Evolutionary conservation across 257 asterid species (phyloP).

Genomic region (Gentiana straminea): DNA sequence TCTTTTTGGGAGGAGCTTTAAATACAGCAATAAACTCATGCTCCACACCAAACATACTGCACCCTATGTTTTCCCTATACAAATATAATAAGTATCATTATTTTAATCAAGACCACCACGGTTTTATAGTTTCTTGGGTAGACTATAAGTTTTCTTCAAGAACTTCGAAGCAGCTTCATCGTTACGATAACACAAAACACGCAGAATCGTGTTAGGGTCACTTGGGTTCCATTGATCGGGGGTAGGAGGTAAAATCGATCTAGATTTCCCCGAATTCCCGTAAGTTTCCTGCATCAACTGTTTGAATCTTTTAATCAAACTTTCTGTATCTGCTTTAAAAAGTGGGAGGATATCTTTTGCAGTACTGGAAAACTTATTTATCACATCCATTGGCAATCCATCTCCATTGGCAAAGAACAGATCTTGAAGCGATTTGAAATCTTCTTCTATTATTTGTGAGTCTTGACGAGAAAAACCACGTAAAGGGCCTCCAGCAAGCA

Average conservation of each 20-base stretch:
- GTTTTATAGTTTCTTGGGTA: slow-evolving; percentile 54
- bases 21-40: too few species aligned
- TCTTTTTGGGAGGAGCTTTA: too few species aligned
- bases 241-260: slow-evolving; percentile 87
- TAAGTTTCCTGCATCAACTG: slow-evolving; percentile 50
- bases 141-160: slow-evolving; percentile 81
- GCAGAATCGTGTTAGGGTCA: slow-evolving; percentile 79
- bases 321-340: slow-evolving; percentile 57
- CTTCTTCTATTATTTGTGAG: slow-evolving; percentile 69
- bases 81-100: too few species aligned
- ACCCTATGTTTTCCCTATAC: too few species aligned
- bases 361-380: slow-evolving; percentile 54
- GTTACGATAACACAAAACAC: slow-evolving; percentile 80
- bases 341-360: slow-evolving; percentile 71
- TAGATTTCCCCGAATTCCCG: slow-evolving; percentile 70
- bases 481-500: slow-evolving; percentile 90
- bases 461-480: slow-evolving; percentile 65
- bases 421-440: slow-evolving; percentile 72
- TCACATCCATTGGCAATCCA: slow-evolving; percentile 66
- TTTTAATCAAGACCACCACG: too few species aligned
- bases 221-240: slow-evolving; percentile 87
- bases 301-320: slow-evolving; percentile 57
- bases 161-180: slow-evolving; percentile 88
- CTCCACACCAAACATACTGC: too few species aligned
- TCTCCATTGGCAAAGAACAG: slow-evolving; percentile 92